Percentiles rank a stretch among this genome's conserved stretches.
Evolutionary conservation across 2,329 filamentous ascomycete species (phyloP).

Genomic region (Phyllosticta citribraziliensis): DNA sequence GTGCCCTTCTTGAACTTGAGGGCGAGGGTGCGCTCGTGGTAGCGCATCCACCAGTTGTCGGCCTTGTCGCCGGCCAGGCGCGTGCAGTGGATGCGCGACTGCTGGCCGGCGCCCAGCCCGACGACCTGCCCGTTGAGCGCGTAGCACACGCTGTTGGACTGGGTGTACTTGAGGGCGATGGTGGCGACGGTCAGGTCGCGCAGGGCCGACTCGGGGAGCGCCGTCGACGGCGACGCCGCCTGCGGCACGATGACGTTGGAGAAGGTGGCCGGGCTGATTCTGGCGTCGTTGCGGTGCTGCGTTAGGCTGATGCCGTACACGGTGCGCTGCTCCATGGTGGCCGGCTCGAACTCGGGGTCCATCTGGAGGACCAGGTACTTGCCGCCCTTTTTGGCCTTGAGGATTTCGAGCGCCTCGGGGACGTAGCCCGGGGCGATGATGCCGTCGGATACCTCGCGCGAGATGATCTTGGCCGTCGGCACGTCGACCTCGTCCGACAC

Average conservation of each 20-base stretch:
- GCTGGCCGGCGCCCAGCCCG: slow-evolving; percentile 90
- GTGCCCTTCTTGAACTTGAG: slow-evolving; percentile 97
- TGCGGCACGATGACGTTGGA: slow-evolving; percentile 78
- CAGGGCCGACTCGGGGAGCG: slow-evolving; percentile 69
- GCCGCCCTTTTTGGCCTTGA: slow-evolving; percentile 96
- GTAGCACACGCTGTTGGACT: slow-evolving; percentile 98
- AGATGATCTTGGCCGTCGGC: slow-evolving; percentile 93
- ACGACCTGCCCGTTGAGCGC: slow-evolving; percentile 88
- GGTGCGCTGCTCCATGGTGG: slow-evolving; percentile 64
- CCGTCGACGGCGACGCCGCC: slow-evolving; percentile 56
- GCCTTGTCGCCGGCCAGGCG: slow-evolving; percentile 95
- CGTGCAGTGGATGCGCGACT: slow-evolving; percentile 97
- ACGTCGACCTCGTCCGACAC: slow-evolving; percentile 85
- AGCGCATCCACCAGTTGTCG: slow-evolving; percentile 99
- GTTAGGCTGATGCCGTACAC: slow-evolving; percentile 83
- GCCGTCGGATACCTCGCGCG: slow-evolving; percentile 93
- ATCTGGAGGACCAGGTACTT: slow-evolving; percentile 96
- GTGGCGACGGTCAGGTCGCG: slow-evolving; percentile 91
- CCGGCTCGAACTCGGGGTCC: slow-evolving; percentile 76
- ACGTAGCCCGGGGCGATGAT: slow-evolving; percentile 86
- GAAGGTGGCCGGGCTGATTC: slow-evolving; percentile 79
- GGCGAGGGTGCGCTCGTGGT: slow-evolving; percentile 77
- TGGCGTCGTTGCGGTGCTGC: slow-evolving; percentile 87
- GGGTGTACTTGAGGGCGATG: slow-evolving; percentile 96
- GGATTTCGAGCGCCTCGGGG: slow-evolving; percentile 74